These are phyloP conservation scores for Beauveria sp. DNA, from an alignment of 2,329 filamentous ascomycete genomes.

Conservation along the genomic window DNA sequence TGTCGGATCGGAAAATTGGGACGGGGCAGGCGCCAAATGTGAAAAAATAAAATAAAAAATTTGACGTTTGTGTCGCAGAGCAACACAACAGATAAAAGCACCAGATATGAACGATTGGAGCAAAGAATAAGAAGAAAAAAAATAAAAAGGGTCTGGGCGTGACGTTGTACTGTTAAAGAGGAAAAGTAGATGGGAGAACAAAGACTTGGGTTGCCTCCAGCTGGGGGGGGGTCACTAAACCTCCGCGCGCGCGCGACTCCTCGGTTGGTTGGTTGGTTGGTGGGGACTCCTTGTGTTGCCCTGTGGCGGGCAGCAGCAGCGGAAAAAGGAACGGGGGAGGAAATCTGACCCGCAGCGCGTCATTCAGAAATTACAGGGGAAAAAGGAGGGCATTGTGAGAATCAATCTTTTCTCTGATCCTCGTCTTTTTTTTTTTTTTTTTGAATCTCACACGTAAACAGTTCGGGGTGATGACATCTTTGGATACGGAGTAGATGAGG, in stretches of 20 bases:
- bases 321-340: background rate
- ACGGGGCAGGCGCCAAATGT: too few species aligned
- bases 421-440: too few species aligned
- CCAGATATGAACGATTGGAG: too few species aligned
- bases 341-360: constrained; percentile 2
- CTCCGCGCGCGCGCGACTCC: background rate
- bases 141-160: too few species aligned
- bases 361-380: background rate
- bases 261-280: constrained; percentile 1
- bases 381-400: background rate
- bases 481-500: background rate
- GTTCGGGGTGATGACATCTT: background rate
- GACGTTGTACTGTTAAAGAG: too few species aligned
- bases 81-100: too few species aligned
- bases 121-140: too few species aligned
- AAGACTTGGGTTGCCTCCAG: background rate
- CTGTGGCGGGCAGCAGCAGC: background rate
- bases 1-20: too few species aligned
- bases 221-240: background rate
- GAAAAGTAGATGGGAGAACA: too few species aligned
- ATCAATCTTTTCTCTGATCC: background rate
- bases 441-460: background rate
- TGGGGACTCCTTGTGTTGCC: background rate
- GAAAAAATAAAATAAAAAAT: too few species aligned
- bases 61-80: too few species aligned